Percentiles rank a stretch among this genome's conserved stretches.
Conservation (phyloP, 257 asterid species). For the Marsdenia floribunda region DNA sequence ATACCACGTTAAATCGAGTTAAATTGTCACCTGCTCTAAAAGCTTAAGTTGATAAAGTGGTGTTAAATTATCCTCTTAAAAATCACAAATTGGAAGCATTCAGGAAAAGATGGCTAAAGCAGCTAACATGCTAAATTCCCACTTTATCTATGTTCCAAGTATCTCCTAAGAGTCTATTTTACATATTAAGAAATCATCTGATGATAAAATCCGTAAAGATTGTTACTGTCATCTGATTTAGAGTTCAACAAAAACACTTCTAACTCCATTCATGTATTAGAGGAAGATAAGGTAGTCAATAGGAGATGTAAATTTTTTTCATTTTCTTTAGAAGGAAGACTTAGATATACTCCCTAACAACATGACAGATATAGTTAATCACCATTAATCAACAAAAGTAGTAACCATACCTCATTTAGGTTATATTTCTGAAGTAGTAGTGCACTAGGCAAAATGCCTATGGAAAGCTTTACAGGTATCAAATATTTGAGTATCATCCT, state of each 20-base stretch:
- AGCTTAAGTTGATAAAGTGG: too few relatives aligned
- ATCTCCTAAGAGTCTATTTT: neutral
- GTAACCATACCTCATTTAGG: slow-evolving; percentile 62
- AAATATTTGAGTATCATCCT: slow-evolving; percentile 94
- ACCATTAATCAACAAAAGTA: neutral
- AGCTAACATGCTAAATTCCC: neutral
- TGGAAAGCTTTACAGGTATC: slow-evolving; percentile 91
- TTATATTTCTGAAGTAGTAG: slow-evolving; percentile 65
- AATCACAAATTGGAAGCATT: neutral
- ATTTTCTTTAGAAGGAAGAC: neutral
- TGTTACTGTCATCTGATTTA: neutral
- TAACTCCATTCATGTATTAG: neutral
- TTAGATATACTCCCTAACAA: neutral
- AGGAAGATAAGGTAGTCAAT: neutral
- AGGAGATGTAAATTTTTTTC: neutral
- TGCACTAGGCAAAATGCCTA: slow-evolving; percentile 63
- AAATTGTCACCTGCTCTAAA: too few relatives aligned
- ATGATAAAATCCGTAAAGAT: neutral
- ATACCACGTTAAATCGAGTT: too few relatives aligned
- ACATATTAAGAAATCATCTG: neutral
- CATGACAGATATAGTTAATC: neutral
- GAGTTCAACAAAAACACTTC: neutral
- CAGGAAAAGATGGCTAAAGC: neutral
- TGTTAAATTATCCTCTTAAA: too few relatives aligned
- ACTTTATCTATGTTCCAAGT: neutral